Evolutionary conservation across 768 basidiomycete genomes (phyloP).

Genomic region (Xerocomus spinulosus): DNA sequence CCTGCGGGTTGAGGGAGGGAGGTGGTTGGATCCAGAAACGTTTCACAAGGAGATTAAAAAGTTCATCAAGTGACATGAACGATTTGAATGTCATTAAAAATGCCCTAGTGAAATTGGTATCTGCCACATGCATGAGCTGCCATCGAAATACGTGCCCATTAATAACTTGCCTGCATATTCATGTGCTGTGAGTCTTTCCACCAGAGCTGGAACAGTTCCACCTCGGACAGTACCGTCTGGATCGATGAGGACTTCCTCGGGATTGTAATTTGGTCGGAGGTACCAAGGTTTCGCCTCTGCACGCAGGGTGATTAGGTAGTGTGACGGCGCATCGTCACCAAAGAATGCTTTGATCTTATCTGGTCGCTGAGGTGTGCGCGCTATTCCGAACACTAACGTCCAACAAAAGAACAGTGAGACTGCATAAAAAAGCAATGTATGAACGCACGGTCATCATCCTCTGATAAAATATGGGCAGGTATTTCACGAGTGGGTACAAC

Average conservation of each 20-base stretch:
- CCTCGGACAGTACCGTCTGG: conserved; percentile 60
- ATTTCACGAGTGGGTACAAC: neutral
- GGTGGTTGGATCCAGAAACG: conserved; percentile 59
- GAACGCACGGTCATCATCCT: conserved; percentile 18
- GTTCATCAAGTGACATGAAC: conserved; percentile 51
- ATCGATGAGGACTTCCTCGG: conserved; percentile 56
- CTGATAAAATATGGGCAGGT: neutral
- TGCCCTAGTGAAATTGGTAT: conserved; percentile 52
- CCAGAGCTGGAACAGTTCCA: conserved; percentile 55
- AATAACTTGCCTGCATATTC: conserved; percentile 48
- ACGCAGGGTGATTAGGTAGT: conserved; percentile 37
- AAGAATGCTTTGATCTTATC: conserved; percentile 49
- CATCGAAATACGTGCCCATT: neutral
- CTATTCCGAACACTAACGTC: conserved; percentile 11
- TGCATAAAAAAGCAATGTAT: neutral
- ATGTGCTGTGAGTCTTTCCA: conserved; percentile 64
- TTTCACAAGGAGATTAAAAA: conserved; percentile 51
- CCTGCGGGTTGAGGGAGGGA: conserved; percentile 35
- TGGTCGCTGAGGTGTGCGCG: conserved; percentile 19
- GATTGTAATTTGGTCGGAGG: conserved; percentile 50
- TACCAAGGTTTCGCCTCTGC: conserved; percentile 54
- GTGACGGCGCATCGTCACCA: conserved; percentile 46
- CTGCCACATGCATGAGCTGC: conserved; percentile 25
- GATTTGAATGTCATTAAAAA: conserved; percentile 71
- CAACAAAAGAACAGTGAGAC: conserved; percentile 1